phyloP scores from a whole-genome alignment of 2,329 filamentous ascomycete genomes.

The Diaporthe destruens region DNA sequence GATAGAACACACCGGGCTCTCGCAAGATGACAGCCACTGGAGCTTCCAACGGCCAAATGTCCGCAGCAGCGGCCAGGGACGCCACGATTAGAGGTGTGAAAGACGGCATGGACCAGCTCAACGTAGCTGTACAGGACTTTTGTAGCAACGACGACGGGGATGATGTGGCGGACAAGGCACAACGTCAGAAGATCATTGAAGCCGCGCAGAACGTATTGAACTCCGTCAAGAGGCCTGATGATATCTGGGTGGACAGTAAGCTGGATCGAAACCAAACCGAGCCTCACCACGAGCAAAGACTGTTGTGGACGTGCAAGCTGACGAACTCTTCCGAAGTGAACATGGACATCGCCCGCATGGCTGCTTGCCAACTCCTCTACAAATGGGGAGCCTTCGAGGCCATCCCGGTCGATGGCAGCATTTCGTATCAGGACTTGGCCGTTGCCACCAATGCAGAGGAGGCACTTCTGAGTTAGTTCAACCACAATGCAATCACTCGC shows the following conservation, averaged over 20 bases:
- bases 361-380: constrained; percentile 45
- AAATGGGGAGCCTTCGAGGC: constrained; percentile 46
- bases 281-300: fast-evolving
- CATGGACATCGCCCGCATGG: constrained; percentile 32
- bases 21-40: not conserved
- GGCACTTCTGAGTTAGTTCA: constrained; percentile 10
- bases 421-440: constrained; percentile 44
- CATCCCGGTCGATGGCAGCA: constrained; percentile 42
- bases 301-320: not conserved
- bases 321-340: constrained; percentile 37
- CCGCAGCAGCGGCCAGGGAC: not conserved
- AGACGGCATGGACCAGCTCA: not conserved
- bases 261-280: not conserved
- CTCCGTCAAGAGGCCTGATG: constrained; percentile 27
- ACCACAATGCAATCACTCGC: not conserved
- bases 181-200: constrained; percentile 37
- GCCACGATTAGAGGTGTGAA: not conserved
- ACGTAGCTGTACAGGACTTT: not conserved
- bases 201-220: constrained; percentile 34
- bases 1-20: not conserved
- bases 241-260: constrained; percentile 37
- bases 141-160: not conserved
- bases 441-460: constrained; percentile 39
- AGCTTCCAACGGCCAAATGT: not conserved
- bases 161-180: constrained; percentile 30